A percentile compares a stretch with the other conserved stretches of the same genome.
These are phyloP conservation scores for Phylloporus sp. DNA, from an alignment of 768 basidiomycete species.

Conservation along the genomic window DNA sequence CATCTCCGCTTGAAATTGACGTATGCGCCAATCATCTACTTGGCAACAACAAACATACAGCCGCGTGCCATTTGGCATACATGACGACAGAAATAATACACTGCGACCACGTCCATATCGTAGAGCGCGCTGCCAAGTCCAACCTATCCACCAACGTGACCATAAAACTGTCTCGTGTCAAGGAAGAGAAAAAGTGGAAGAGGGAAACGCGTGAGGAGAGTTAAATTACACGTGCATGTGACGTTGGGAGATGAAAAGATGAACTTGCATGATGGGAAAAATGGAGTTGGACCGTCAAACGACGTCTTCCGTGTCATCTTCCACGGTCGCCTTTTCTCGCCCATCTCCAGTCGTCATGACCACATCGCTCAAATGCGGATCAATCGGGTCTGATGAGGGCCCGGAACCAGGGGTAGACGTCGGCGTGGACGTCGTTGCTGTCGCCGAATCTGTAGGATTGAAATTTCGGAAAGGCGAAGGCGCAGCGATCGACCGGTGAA, in stretches of 20 bases:
- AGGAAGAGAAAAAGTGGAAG: background rate
- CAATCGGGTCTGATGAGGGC: constrained; percentile 30
- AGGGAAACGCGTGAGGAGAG: background rate
- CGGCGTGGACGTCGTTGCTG: constrained; percentile 30
- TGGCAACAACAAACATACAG: no score
- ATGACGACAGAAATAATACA: constrained; percentile 8
- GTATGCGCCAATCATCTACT: no score
- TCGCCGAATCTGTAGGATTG: constrained; percentile 25
- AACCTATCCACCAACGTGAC: background rate
- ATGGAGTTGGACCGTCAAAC: constrained; percentile 5
- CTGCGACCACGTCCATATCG: constrained; percentile 6
- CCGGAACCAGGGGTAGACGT: constrained; percentile 34
- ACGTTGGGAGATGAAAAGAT: background rate
- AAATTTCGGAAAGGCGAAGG: constrained; percentile 54
- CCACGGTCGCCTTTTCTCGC: constrained; percentile 22
- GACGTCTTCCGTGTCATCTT: constrained; percentile 25
- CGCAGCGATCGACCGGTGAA: constrained; percentile 54
- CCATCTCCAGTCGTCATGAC: constrained; percentile 23
- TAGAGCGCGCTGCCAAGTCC: background rate
- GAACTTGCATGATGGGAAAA: no score
- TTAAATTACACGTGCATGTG: constrained; percentile 18
- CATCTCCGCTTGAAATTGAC: constrained; percentile 26
- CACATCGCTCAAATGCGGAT: constrained; percentile 28
- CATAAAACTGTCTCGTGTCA: background rate
- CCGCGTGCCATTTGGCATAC: background rate